Conservation (phyloP, 805 yeast genomes). For the Wickerhamomyces xylosicus region DNA sequence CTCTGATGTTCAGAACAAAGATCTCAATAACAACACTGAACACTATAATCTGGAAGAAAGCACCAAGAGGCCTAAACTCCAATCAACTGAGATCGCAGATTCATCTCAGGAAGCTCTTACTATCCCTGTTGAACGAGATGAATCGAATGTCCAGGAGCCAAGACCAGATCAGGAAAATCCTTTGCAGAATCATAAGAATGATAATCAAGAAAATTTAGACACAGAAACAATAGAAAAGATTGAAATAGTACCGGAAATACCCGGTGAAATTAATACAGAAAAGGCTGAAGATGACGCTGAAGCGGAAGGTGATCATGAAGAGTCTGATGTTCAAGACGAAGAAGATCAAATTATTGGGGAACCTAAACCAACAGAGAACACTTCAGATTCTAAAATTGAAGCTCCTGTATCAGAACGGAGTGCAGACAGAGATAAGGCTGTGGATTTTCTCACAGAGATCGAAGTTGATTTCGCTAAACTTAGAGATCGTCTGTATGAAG, state of each 20-base stretch:
- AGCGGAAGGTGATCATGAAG: constrained; percentile 14
- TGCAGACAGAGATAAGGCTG: constrained; percentile 46
- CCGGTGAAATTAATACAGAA: constrained; percentile 16
- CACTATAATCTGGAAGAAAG: constrained; percentile 12
- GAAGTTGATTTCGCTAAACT: constrained; percentile 81
- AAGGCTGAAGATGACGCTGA: constrained; percentile 5
- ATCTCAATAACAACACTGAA: constrained; percentile 11
- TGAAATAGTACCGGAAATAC: constrained; percentile 5
- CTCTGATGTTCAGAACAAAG: constrained; percentile 11
- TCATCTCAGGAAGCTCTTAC: too few species aligned
- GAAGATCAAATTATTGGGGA: constrained; percentile 8
- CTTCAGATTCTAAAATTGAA: constrained; percentile 16
- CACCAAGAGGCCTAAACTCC: too few species aligned
- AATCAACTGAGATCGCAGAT: too few species aligned
- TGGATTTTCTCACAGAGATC: constrained; percentile 64
- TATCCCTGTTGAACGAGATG: too few species aligned
- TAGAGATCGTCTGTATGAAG: constrained; percentile 77
- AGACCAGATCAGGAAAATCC: too few species aligned
- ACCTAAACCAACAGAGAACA: too few species aligned
- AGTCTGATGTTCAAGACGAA: constrained; percentile 10
- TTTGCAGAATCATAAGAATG: too few species aligned
- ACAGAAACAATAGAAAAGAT: constrained; percentile 2
- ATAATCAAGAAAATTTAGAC: constrained; percentile 1
- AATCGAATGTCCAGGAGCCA: too few species aligned
- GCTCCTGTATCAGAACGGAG: constrained; percentile 16